Evolutionary conservation across 202 grass and related monocot genomes (phyloP).

Genomic region (Panicum hallii): DNA sequence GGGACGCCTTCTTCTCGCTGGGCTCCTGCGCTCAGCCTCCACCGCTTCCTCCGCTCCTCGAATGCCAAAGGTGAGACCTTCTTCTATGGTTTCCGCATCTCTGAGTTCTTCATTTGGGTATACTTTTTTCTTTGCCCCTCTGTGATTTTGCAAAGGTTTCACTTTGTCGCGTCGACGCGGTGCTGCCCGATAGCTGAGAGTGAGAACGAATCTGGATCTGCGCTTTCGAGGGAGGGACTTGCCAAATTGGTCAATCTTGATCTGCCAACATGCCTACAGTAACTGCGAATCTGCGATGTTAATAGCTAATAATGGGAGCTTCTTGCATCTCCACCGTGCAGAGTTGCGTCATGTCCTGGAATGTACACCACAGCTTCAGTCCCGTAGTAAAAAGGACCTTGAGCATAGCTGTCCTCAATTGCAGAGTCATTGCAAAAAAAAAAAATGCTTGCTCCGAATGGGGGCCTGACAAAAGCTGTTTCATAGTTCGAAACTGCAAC

Average conservation of each 20-base stretch:
- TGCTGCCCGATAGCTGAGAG: neutral
- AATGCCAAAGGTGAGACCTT: conserved; percentile 8
- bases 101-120: neutral
- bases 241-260: neutral
- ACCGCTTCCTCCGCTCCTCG: neutral
- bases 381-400: neutral
- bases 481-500: neutral
- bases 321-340: neutral
- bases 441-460: neutral
- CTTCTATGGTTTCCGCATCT: neutral
- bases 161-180: neutral
- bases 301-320: neutral
- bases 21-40: conserved; percentile 33
- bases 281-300: no score
- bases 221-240: neutral
- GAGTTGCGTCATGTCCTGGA: neutral
- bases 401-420: neutral
- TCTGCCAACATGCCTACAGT: no score
- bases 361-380: neutral
- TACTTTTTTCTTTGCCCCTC: neutral
- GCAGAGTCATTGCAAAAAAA: neutral
- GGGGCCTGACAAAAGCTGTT: neutral
- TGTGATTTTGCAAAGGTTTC: neutral
- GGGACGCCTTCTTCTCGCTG: conserved; percentile 16
- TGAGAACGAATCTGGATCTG: neutral